Evolutionary conservation across 805 yeast species (phyloP), one percentile per base, ranked within the genome.

Genomic region (Candida koratica): DNA sequence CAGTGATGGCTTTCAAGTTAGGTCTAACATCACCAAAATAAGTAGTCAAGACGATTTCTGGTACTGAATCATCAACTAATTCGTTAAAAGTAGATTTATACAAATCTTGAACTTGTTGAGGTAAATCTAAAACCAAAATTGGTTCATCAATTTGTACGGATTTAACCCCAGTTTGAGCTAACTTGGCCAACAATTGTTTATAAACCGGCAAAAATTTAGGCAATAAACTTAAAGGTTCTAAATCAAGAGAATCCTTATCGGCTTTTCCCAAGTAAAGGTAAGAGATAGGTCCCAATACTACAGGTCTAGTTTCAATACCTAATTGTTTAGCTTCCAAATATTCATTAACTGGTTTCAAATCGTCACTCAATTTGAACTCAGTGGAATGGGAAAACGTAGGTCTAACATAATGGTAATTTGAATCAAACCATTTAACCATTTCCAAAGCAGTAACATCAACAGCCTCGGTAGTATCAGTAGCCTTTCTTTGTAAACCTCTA

Each of bases 341-440:
- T 78, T 93, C 97, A 59, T 82, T 96, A 56, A 93, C 93, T 59
- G 98, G 97, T 77, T 93, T 93, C 58, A 81, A 73, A 60, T 96
- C 95, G 36, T 60, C 38, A 69, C 83, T 87, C 68, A 93, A 84
- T 77, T 93, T 89, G 85, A 93, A 93, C 60, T 81, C 81, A 48
- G 97, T 90, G 53, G 87, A 77, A 77, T 88, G 81, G 39, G 96
- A 84, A 77, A 93, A 89, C 52, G 98, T 93, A 69, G 98, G 98
- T 78, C 98, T 86, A 60, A 93, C 97, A 69, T 93, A 93, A 73
- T 93, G 98, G 86, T 93, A 93, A 87, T 93, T 93, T 49, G 97
- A 85, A 72, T 93, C 98, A 57, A 93, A 93, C 98, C 98, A 93
- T 78, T 93, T 93, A 55, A 93, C 98, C 98, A 93, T 93, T 79